Evolutionary conservation across 805 yeast genomes (phyloP), one percentile per base, ranked within the genome.

Genomic region (Metschnikowia lunata): DNA sequence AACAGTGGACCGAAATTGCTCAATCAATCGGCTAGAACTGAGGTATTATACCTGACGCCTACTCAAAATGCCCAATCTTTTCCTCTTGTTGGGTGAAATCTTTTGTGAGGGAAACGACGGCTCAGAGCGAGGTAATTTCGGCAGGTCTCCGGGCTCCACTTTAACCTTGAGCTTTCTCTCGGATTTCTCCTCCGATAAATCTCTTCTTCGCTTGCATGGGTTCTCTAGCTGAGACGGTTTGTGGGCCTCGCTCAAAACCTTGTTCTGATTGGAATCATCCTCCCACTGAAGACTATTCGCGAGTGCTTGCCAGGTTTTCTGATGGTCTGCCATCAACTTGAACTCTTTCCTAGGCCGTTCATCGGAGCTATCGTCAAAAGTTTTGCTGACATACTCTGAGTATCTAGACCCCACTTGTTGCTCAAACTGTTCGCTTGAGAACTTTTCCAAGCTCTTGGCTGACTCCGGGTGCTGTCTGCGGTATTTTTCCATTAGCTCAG

Each of bases 401-500:
- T 39, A 47, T 33, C 13, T 31, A 8, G 29, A 23, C 23, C 38
- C 34, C 18, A 34, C 27, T 12, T 15, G 30, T 7, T 33, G n/a
- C 15, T 41, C 47, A 13, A 37, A 30, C 1, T 27, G 42, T 11
- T 27, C 35, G 13, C 18, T 41, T 13, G 42, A 31, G 34, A 35
- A 45, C 32, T 30, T 37, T 13, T 28, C 14, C 35, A 50, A 32
- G 8, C 23, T 10, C 30, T 12, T 13, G 26, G 47, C 37, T 1
- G 46, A 47, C 9, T 37, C 50, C 2, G 46, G 47, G 31, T 53
- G 49, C 38, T 53, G 54, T 7, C 56, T 41, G 28, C 43, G 46
- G 49, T 62, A 70, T 41, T 59, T 62, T 28, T 50, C 52, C 30
- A 70, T 56, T 29, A 66, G 52, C 34, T 67, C 72, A 5, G 56